Conservation (phyloP, 2,329 filamentous ascomycete genomes). For the Ceratocystis eucalypticola region DNA sequence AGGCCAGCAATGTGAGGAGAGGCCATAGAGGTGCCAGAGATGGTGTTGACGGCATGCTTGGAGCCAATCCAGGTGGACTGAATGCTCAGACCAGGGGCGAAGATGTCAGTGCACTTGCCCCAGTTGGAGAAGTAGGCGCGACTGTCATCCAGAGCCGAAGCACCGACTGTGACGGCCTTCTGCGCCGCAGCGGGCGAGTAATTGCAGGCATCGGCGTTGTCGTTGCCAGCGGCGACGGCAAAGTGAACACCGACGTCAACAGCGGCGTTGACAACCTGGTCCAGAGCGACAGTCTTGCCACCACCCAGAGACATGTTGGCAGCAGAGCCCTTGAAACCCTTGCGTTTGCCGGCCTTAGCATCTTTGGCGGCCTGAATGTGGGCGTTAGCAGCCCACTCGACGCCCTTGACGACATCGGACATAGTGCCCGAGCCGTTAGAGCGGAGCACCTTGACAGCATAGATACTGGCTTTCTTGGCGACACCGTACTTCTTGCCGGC, state of each 20-base stretch:
- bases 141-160: slow-evolving; percentile 82
- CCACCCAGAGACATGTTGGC: slow-evolving; percentile 99
- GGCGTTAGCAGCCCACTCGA: slow-evolving; percentile 77
- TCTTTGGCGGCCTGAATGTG: slow-evolving; percentile 63
- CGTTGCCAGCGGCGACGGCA: slow-evolving; percentile 93
- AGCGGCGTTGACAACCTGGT: slow-evolving; percentile 85
- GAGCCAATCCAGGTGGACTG: slow-evolving; percentile 97
- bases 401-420: slow-evolving; percentile 97
- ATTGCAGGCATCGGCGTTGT: slow-evolving; percentile 97
- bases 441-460: slow-evolving; percentile 94
- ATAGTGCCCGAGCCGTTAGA: slow-evolving; percentile 97
- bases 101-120: slow-evolving; percentile 98
- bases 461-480: slow-evolving; percentile 94
- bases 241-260: slow-evolving; percentile 91
- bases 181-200: slow-evolving; percentile 91
- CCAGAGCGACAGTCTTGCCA: slow-evolving; percentile 86
- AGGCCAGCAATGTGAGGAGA: slow-evolving; percentile 95
- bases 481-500: slow-evolving; percentile 99
- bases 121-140: slow-evolving; percentile 99
- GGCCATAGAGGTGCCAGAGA: slow-evolving; percentile 98
- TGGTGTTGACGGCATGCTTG: slow-evolving; percentile 94
- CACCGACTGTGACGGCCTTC: slow-evolving; percentile 90
- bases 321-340: slow-evolving; percentile 97
- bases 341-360: slow-evolving; percentile 76
- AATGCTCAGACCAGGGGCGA: slow-evolving; percentile 92